Percentiles rank a stretch among this genome's conserved stretches.
phyloP scores from a whole-genome alignment of 352 stramenopile species.

The Pythium rishiriense region DNA sequence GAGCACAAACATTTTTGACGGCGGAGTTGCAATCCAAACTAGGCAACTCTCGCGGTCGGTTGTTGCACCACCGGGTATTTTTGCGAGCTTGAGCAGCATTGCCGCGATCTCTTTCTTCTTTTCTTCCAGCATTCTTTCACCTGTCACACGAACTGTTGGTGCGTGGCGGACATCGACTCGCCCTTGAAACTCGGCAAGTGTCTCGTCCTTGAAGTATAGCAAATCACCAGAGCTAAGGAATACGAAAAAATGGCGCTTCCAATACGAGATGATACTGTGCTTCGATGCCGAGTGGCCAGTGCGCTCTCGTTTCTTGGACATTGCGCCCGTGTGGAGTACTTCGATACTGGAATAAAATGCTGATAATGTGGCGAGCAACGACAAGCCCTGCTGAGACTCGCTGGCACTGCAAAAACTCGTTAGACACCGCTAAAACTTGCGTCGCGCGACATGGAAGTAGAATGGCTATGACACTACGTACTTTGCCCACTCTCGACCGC shows the following conservation, averaged over 20 bases:
- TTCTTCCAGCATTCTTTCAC: conserved; percentile 70
- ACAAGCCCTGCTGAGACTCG: conserved; percentile 77
- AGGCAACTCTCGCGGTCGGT: conserved; percentile 66
- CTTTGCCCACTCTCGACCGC: conserved; percentile 64
- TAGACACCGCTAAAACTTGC: background rate
- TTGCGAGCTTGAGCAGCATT: conserved; percentile 72
- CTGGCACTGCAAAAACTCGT: conserved; percentile 38
- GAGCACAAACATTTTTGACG: conserved; percentile 84
- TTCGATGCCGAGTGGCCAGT: conserved; percentile 58
- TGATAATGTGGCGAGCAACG: conserved; percentile 69
- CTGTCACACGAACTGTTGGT: conserved; percentile 75
- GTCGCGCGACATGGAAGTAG: background rate
- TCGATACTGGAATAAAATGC: conserved; percentile 78
- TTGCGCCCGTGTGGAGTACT: conserved; percentile 65
- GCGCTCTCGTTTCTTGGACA: conserved; percentile 74
- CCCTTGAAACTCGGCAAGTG: conserved; percentile 64
- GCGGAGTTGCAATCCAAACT: conserved; percentile 81
- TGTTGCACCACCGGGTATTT: conserved; percentile 35
- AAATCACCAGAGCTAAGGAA: conserved; percentile 74
- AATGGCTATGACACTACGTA: conserved; percentile 16
- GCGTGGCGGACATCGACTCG: conserved; percentile 78
- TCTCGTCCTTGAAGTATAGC: conserved; percentile 80
- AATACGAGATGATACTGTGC: conserved; percentile 85
- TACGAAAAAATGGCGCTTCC: conserved; percentile 83
- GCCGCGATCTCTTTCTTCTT: conserved; percentile 57